Conservation (phyloP, 2,329 filamentous ascomycete species). For the Cyclaneusma minus region DNA sequence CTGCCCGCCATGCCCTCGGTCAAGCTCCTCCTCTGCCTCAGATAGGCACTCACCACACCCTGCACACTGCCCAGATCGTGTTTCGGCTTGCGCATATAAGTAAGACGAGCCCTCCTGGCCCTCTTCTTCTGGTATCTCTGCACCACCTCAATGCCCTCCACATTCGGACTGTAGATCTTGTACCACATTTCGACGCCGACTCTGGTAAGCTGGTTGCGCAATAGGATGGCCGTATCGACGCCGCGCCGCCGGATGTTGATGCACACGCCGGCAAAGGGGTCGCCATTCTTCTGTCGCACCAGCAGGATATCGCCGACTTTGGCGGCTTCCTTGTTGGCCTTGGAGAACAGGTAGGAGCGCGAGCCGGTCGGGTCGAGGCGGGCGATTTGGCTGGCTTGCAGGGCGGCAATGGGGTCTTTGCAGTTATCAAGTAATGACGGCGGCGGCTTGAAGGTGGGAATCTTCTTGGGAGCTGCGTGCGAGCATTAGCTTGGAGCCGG, state of each 20-base stretch:
- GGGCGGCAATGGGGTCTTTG: constrained; percentile 51
- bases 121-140: constrained; percentile 73
- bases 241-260: constrained; percentile 78
- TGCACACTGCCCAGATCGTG: constrained; percentile 83
- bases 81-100: constrained; percentile 77
- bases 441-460: constrained; percentile 35
- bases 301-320: constrained; percentile 83
- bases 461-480: constrained; percentile 22
- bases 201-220: constrained; percentile 74
- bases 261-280: constrained; percentile 81
- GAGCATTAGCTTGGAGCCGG: constrained; percentile 1
- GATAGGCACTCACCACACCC: constrained; percentile 55
- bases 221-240: constrained; percentile 72
- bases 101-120: constrained; percentile 73
- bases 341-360: constrained; percentile 67
- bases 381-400: constrained; percentile 54
- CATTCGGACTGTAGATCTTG: constrained; percentile 84
- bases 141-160: constrained; percentile 85
- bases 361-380: constrained; percentile 73
- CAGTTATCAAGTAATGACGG: constrained; percentile 37
- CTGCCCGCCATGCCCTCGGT: too few species aligned
- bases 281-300: constrained; percentile 68
- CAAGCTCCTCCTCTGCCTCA: constrained; percentile 37
- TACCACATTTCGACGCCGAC: constrained; percentile 94
- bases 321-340: constrained; percentile 60